Percentiles rank a stretch among this genome's conserved stretches.
These are phyloP conservation scores for Acanthamoeba royreba DNA, from an alignment of 208 protist genomes.

Conservation along the genomic window DNA sequence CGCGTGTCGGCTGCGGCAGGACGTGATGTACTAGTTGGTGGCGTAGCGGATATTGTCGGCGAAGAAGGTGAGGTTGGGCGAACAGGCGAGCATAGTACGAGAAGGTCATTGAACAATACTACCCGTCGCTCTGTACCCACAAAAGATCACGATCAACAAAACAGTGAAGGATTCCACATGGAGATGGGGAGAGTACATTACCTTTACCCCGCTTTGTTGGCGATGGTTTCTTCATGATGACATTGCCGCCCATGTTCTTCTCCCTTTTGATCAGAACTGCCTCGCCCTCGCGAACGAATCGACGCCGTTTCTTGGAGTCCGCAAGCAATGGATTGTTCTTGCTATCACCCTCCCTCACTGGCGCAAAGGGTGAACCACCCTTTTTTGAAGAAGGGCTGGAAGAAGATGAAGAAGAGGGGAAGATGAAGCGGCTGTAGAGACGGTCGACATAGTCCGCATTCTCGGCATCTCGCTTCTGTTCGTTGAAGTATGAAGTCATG, in stretches of 20 bases:
- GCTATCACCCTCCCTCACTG: not conserved
- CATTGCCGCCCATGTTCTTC: constrained; percentile 27
- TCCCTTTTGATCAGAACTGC: not conserved
- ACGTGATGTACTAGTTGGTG: not conserved
- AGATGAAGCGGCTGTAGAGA: not conserved
- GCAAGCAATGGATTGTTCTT: not conserved
- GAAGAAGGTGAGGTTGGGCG: not conserved
- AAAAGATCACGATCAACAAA: not conserved
- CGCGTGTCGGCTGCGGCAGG: not conserved
- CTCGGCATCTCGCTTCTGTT: constrained; percentile 41
- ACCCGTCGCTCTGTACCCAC: not conserved
- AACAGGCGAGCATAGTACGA: not conserved
- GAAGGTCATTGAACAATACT: constrained; percentile 7
- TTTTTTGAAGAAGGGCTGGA: not conserved
- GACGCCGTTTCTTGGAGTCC: not conserved
- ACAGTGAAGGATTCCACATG: not conserved
- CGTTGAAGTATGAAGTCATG: constrained; percentile 9
- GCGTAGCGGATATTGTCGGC: not conserved
- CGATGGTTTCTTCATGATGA: constrained; percentile 28
- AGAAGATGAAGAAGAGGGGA: not conserved
- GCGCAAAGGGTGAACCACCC: not conserved
- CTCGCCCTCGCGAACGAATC: not conserved
- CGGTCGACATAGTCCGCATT: not conserved
- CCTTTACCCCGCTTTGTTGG: not conserved
- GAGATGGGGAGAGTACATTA: not conserved